These are phyloP conservation scores for Trichoderma breve DNA, from an alignment of 2,329 filamentous ascomycete genomes.

Conservation along the genomic window DNA sequence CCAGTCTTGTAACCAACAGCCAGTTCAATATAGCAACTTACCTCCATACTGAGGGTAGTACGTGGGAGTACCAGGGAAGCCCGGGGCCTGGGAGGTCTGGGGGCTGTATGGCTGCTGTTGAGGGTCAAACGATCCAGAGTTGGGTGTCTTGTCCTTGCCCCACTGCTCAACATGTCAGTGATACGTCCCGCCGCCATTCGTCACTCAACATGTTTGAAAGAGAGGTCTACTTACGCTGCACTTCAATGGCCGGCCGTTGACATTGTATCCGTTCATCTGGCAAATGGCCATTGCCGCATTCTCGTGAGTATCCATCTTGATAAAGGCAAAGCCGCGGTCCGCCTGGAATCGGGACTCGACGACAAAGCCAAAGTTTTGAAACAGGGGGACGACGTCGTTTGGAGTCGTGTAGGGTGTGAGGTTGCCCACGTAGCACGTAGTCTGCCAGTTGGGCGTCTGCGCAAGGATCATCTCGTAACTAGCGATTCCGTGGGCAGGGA, in stretches of 20 bases:
- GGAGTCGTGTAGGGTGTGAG: slow-evolving; percentile 96
- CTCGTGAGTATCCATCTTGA: slow-evolving; percentile 99
- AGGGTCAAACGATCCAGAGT: slow-evolving; percentile 69
- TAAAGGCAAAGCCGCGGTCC: slow-evolving; percentile 95
- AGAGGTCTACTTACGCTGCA: slow-evolving; percentile 79
- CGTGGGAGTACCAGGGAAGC: slow-evolving; percentile 74
- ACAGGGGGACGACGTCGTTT: slow-evolving; percentile 93
- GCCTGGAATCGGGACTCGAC: slow-evolving; percentile 97
- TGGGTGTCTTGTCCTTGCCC: slow-evolving; percentile 97
- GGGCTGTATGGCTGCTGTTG: slow-evolving; percentile 67
- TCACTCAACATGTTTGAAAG: not conserved
- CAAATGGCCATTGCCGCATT: slow-evolving; percentile 98
- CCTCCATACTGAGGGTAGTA: slow-evolving; percentile 96
- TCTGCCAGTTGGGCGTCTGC: slow-evolving; percentile 97
- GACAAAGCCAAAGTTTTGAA: slow-evolving; percentile 98
- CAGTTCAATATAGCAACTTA: slow-evolving; percentile 39
- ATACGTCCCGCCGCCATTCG: not conserved
- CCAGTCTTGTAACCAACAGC: not conserved
- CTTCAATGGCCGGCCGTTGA: slow-evolving; percentile 94
- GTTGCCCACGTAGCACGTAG: slow-evolving; percentile 96
- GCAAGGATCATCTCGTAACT: slow-evolving; percentile 96
- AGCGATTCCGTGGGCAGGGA: slow-evolving; percentile 92
- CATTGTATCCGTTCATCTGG: slow-evolving; percentile 95
- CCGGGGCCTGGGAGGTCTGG: slow-evolving; percentile 69
- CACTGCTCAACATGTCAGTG: slow-evolving; percentile 59